Evolutionary conservation across 1,139 yeast species (phyloP).

Genomic region (Geotrichum bryndzae): DNA sequence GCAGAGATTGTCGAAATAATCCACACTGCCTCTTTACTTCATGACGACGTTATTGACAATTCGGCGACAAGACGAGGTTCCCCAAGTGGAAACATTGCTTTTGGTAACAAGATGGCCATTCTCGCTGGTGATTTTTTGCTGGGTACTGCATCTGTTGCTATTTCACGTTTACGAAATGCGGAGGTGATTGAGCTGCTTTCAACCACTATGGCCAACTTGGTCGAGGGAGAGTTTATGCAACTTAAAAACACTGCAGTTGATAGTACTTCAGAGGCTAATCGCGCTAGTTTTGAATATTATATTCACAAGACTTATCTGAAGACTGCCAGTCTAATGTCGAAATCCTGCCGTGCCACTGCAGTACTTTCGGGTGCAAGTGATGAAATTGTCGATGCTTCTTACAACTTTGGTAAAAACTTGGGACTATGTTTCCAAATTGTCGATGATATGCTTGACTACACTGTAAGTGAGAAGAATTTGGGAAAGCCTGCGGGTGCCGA

Average conservation of each 20-base stretch:
- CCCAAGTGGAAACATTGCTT: slow-evolving; percentile 88
- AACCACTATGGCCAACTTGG: slow-evolving; percentile 92
- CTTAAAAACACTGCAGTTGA: slow-evolving; percentile 76
- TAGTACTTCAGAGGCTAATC: slow-evolving; percentile 61
- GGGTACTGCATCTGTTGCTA: slow-evolving; percentile 94
- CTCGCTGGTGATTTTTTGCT: slow-evolving; percentile 92
- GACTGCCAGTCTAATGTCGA: slow-evolving; percentile 94
- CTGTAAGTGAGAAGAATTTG: slow-evolving; percentile 70
- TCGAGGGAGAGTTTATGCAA: slow-evolving; percentile 98
- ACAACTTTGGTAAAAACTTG: slow-evolving; percentile 84
- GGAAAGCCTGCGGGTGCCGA: slow-evolving; percentile 98
- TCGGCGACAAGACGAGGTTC: slow-evolving; percentile 87
- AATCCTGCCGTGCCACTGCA: slow-evolving; percentile 89
- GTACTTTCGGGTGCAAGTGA: slow-evolving; percentile 81
- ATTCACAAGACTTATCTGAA: slow-evolving; percentile 90
- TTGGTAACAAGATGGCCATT: slow-evolving; percentile 95
- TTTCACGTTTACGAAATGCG: slow-evolving; percentile 88
- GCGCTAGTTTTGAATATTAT: slow-evolving; percentile 90
- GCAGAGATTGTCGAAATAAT: slow-evolving; percentile 99
- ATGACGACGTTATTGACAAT: slow-evolving; percentile 94
- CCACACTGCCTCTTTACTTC: slow-evolving; percentile 93
- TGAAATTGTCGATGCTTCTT: slow-evolving; percentile 71
- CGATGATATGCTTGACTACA: slow-evolving; percentile 93
- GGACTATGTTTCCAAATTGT: slow-evolving; percentile 95
- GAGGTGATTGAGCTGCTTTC: slow-evolving; percentile 94